phyloP scores from a whole-genome alignment of 768 basidiomycete genomes.

The Amanita brunnescens region DNA sequence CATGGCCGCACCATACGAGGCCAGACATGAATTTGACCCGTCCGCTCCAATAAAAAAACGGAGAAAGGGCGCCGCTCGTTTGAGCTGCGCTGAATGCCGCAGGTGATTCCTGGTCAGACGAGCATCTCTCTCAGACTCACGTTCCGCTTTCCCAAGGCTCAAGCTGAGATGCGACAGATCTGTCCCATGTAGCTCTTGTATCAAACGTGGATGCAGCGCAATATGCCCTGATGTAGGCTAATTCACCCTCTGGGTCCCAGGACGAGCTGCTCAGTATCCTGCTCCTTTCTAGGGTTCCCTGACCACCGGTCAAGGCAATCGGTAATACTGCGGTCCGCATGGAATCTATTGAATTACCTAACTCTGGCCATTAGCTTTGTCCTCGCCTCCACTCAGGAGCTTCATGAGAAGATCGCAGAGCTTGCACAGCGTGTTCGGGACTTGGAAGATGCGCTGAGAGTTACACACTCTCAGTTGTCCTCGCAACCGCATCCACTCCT shows the following conservation, averaged over 20 bases:
- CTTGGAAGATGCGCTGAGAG: constrained; percentile 62
- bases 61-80: constrained; percentile 63
- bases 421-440: constrained; percentile 67
- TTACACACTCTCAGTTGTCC: constrained; percentile 50
- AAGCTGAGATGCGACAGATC: constrained; percentile 70
- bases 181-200: constrained; percentile 71
- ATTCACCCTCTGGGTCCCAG: constrained; percentile 5
- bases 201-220: constrained; percentile 71
- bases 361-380: constrained; percentile 47
- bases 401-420: constrained; percentile 79
- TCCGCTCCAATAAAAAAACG: constrained; percentile 36
- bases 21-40: constrained; percentile 15
- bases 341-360: neutral
- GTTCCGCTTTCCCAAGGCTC: too few relatives aligned
- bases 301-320: constrained; percentile 76
- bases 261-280: constrained; percentile 12
- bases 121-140: too few relatives aligned
- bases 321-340: constrained; percentile 26
- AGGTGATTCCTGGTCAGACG: constrained; percentile 30
- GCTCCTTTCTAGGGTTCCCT: constrained; percentile 46
- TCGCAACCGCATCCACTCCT: constrained; percentile 58
- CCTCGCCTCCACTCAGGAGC: constrained; percentile 68
- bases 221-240: constrained; percentile 69
- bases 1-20: constrained; percentile 29
- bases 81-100: constrained; percentile 76